Conservation (phyloP, 106 monocot species). For the Dioscorea dumetorum region DNA sequence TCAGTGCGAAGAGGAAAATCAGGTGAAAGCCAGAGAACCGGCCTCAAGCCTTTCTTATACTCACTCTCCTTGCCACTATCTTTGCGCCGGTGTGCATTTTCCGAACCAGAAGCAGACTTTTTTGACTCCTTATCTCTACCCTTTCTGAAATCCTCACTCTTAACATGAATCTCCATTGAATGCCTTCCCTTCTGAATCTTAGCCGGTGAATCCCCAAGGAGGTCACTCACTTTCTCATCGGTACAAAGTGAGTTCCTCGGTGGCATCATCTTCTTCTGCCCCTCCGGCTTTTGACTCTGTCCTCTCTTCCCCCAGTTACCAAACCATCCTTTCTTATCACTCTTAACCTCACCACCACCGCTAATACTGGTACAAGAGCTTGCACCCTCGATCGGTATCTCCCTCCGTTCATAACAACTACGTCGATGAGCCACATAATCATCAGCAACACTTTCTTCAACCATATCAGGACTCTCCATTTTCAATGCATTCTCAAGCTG, state of each 20-base stretch:
- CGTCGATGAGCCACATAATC: constrained; percentile 27
- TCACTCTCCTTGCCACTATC: constrained; percentile 54
- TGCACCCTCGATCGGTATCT: constrained; percentile 45
- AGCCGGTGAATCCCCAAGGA: constrained; percentile 65
- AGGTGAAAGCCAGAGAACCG: constrained; percentile 63
- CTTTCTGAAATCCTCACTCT: constrained; percentile 28
- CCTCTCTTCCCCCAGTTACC: constrained; percentile 65
- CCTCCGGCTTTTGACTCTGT: constrained; percentile 14
- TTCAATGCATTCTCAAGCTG: constrained; percentile 70
- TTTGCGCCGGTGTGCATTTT: constrained; percentile 22
- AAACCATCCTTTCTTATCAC: constrained; percentile 78
- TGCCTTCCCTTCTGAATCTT: constrained; percentile 40
- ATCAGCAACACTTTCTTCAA: constrained; percentile 28
- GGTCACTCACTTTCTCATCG: constrained; percentile 68
- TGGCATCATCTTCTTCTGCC: constrained; percentile 41
- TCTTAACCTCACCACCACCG: constrained; percentile 20
- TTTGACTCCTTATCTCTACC: constrained; percentile 27
- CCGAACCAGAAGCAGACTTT: constrained; percentile 16
- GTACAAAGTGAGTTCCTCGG: constrained; percentile 64
- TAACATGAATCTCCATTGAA: constrained; percentile 40
- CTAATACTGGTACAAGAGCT: constrained; percentile 21
- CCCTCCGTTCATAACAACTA: constrained; percentile 51
- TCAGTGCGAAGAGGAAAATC: constrained; percentile 60
- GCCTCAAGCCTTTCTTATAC: constrained; percentile 71
- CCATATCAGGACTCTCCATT: constrained; percentile 33